Evolutionary conservation across 352 stramenopile species (phyloP).

Genomic region (Phytopythium cucurbitacearum): DNA sequence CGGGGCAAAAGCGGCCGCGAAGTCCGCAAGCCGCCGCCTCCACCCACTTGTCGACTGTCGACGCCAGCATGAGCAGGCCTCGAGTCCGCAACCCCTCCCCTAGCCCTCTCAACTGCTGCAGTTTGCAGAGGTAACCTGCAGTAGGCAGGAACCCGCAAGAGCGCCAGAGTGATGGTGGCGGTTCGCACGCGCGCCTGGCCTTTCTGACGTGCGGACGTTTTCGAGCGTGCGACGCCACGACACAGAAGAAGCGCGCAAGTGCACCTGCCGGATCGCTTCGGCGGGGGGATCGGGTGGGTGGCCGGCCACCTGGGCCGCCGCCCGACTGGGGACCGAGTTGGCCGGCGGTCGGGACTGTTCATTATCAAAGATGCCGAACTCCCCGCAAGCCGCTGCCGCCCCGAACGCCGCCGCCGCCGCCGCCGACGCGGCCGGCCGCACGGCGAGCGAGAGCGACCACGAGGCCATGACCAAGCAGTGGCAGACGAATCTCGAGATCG

Average conservation of each 20-base stretch:
- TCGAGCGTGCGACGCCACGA: constrained; percentile 5
- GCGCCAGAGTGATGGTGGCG: too few species aligned
- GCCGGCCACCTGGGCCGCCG: too few species aligned
- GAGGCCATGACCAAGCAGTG: constrained; percentile 36
- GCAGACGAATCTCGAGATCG: constrained; percentile 63
- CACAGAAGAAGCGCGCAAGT: not conserved
- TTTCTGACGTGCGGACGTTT: constrained; percentile 10
- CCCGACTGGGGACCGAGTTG: too few species aligned
- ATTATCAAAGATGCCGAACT: constrained; percentile 8
- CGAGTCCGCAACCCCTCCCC: not conserved
- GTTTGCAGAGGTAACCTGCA: not conserved
- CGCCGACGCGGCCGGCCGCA: not conserved
- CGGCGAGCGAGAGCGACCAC: not conserved
- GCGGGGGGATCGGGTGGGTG: not conserved
- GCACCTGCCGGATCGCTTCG: not conserved
- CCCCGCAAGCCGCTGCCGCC: constrained; percentile 1
- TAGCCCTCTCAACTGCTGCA: not conserved
- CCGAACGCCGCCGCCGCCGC: constrained; percentile 3
- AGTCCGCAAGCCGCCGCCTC: not conserved
- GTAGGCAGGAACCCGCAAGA: not conserved
- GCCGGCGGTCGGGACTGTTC: not conserved
- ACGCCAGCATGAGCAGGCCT: not conserved
- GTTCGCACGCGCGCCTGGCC: not conserved
- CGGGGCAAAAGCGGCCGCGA: not conserved
- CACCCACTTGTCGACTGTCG: not conserved